Evolutionary conservation across 345 rosid species (phyloP), one percentile per base, ranked within the genome.

Genomic region (Salix suchowensis): DNA sequence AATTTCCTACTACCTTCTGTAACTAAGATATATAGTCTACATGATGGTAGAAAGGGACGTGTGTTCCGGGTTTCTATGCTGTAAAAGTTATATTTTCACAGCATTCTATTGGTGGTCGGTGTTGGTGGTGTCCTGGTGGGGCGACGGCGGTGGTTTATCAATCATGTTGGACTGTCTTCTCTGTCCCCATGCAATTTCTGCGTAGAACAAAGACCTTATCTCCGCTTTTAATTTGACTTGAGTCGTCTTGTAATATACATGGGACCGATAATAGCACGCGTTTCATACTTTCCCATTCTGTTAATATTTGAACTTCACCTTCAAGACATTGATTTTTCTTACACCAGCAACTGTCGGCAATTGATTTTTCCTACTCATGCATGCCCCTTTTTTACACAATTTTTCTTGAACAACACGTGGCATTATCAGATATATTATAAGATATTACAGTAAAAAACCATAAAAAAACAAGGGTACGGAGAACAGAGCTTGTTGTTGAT

Each of bases 151-250:
- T 55, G 62, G 44, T 40, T 40, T 40, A 40, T 40, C 10, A 9
- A 10, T 40, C 44, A 40, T 58, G 28, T 24, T 58, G 62, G 14
- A 23, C 62, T 58, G 15, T 4, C 15, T 58, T 1, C 14, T 68
- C 24, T 40, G 42, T 24, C 40, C 26, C 28, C 64, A 28, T 76
- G 77, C 73, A 76, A 12, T 75, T 16, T 70, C 46, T 34, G 39
- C 65, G 11, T 4, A 64, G 15, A 64, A 32, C 15, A 62, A 48
- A 70, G 36, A n/a, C 37, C n/a, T 4, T 36, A 2, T 36, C 40
- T 60, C 68, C 76, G 62, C 68, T 73, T 73, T 28, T 28, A 28
- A 28, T 10, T 73, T 65, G 77, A 74, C 77, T 74, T 28, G 37
- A 19, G 2, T 16, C 46, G 60, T 26, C 58, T 46, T 70, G 7